Conservation (phyloP, 2,329 filamentous ascomycete species). For the Endothia cerciana region DNA sequence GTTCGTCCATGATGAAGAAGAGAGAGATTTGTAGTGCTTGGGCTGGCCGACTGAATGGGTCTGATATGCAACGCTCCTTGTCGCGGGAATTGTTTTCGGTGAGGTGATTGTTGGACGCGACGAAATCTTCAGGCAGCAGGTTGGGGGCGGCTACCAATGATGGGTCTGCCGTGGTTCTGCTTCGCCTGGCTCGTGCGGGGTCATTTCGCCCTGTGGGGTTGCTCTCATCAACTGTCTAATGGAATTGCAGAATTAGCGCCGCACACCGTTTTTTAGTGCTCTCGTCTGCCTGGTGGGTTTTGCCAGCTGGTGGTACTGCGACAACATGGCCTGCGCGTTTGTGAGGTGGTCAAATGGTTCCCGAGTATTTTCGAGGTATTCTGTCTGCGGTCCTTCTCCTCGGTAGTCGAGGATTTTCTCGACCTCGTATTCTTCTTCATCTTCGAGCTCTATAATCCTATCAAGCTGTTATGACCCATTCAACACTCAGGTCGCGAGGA, state of each 20-base stretch:
- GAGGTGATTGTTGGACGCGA: slow-evolving; percentile 22
- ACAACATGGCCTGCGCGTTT: too few species aligned
- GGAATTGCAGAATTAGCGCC: background rate
- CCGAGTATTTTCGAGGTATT: too few species aligned
- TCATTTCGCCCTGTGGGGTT: background rate
- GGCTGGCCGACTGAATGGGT: slow-evolving; percentile 7
- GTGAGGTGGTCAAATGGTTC: too few species aligned
- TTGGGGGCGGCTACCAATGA: background rate
- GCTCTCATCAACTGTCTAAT: background rate
- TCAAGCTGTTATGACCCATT: background rate
- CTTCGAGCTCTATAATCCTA: too few species aligned
- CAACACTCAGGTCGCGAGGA: background rate
- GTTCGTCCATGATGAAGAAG: slow-evolving; percentile 7
- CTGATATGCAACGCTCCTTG: slow-evolving; percentile 3
- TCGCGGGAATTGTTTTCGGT: slow-evolving; percentile 13
- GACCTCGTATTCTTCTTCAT: too few species aligned
- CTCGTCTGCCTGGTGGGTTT: background rate
- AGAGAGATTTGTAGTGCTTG: slow-evolving; percentile 2
- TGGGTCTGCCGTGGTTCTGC: background rate
- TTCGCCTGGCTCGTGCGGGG: too few species aligned
- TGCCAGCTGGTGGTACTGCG: background rate
- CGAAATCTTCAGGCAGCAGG: slow-evolving; percentile 20
- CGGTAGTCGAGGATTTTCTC: too few species aligned
- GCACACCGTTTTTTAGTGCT: background rate
- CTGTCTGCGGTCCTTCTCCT: too few species aligned